A percentile compares a stretch with the other conserved stretches of the same genome.
Evolutionary conservation across 345 rosid species (phyloP).

Genomic region (Linum lewisii): DNA sequence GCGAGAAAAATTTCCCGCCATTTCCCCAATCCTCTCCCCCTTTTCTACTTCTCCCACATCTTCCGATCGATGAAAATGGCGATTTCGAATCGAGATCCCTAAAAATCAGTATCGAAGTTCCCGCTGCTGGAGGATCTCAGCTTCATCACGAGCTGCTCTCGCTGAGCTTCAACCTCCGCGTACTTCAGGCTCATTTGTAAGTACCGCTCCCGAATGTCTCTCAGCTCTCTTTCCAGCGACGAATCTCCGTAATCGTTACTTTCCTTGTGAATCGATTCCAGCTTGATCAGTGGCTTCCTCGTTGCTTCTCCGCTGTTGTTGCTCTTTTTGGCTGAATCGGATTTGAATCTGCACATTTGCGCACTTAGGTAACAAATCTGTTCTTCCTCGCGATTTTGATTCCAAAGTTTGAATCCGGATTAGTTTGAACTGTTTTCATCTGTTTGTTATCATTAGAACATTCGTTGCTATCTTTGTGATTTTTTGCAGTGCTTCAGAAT

Average conservation of each 20-base stretch:
- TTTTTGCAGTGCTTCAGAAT: too few species aligned
- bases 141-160: conserved; percentile 57
- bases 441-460: too few species aligned
- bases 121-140: conserved; percentile 30
- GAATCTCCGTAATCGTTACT: conserved; percentile 38
- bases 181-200: conserved; percentile 52
- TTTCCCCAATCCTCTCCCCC: too few species aligned
- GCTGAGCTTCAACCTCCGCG: conserved; percentile 47
- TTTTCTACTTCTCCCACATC: too few species aligned
- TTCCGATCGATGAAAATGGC: too few species aligned
- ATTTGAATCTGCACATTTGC: neutral
- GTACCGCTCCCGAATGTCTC: conserved; percentile 43
- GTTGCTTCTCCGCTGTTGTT: conserved; percentile 16
- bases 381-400: too few species aligned
- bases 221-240: conserved; percentile 40
- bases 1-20: too few species aligned
- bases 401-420: too few species aligned
- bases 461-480: too few species aligned
- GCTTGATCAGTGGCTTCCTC: conserved; percentile 26
- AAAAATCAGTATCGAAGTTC: conserved; percentile 5
- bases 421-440: too few species aligned
- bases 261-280: conserved; percentile 35
- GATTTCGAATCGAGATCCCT: too few species aligned
- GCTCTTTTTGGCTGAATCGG: conserved; percentile 23
- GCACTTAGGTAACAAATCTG: too few species aligned